Percentiles rank a stretch among this genome's conserved stretches.
These are phyloP conservation scores for Suillus fuscotomentosus DNA, from an alignment of 768 basidiomycete genomes.

Conservation along the genomic window DNA sequence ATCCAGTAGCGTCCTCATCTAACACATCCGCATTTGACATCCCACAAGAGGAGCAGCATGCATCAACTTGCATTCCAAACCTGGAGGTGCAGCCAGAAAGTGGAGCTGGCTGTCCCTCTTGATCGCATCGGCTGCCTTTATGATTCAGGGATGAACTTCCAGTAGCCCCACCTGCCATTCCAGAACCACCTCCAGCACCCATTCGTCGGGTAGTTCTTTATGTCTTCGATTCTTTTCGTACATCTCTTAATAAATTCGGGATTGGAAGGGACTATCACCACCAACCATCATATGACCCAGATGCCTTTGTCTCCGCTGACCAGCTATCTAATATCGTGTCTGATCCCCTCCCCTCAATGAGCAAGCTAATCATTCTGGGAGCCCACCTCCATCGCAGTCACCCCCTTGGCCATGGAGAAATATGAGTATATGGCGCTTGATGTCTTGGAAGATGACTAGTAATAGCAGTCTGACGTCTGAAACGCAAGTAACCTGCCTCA, in stretches of 20 bases:
- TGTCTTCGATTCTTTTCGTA: conserved; percentile 14
- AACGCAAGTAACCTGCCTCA: not conserved
- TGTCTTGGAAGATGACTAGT: conserved; percentile 10
- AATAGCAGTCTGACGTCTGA: not conserved
- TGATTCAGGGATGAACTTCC: conserved; percentile 17
- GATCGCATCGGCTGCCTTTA: not conserved
- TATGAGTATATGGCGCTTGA: conserved; percentile 12
- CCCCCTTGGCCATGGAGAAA: conserved; percentile 16
- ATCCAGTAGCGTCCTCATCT: not conserved
- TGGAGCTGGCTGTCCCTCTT: not conserved
- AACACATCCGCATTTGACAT: not conserved
- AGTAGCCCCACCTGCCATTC: conserved; percentile 8
- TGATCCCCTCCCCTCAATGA: not conserved
- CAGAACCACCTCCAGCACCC: not conserved
- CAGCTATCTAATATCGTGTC: not conserved
- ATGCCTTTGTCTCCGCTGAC: not conserved
- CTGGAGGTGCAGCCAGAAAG: not conserved
- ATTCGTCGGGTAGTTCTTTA: conserved; percentile 8
- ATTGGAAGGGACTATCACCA: conserved; percentile 14
- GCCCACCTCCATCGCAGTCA: not conserved
- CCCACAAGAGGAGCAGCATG: not conserved
- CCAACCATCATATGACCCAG: conserved; percentile 7
- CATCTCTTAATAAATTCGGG: conserved; percentile 16
- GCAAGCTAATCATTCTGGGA: not conserved
- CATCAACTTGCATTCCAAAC: too few species aligned